Evolutionary conservation across 768 basidiomycete species (phyloP).

Genomic region (Termitomyces sp.): DNA sequence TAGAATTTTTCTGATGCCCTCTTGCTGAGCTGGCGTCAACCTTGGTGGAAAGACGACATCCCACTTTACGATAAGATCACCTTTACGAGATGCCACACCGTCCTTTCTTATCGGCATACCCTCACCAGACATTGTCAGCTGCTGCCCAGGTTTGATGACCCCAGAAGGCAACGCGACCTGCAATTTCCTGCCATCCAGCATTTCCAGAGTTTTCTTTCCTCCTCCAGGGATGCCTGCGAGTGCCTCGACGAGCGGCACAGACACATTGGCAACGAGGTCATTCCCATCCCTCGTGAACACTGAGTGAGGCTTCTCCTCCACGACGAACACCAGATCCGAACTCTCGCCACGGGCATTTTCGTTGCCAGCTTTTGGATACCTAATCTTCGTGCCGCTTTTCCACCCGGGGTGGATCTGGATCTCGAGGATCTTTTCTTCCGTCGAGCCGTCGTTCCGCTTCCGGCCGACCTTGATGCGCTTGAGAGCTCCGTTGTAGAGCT

Average conservation of each 20-base stretch:
- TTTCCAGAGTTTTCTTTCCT: slow-evolving; percentile 50
- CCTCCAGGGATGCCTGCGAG: slow-evolving; percentile 45
- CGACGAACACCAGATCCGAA: slow-evolving; percentile 92
- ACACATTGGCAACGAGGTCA: slow-evolving; percentile 57
- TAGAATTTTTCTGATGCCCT: slow-evolving; percentile 68
- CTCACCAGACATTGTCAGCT: slow-evolving; percentile 65
- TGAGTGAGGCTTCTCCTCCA: slow-evolving; percentile 91
- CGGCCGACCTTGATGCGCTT: slow-evolving; percentile 89
- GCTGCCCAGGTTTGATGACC: slow-evolving; percentile 71
- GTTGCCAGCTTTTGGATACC: slow-evolving; percentile 84
- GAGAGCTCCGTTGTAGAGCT: slow-evolving; percentile 77
- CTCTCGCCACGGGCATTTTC: slow-evolving; percentile 59
- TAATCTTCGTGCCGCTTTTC: slow-evolving; percentile 94
- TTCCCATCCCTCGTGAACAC: slow-evolving; percentile 76
- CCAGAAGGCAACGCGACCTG: slow-evolving; percentile 61
- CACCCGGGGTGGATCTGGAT: slow-evolving; percentile 82
- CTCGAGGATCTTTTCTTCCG: slow-evolving; percentile 84
- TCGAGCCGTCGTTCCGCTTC: slow-evolving; percentile 59
- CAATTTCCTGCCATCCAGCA: slow-evolving; percentile 76
- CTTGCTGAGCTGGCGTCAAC: slow-evolving; percentile 73
- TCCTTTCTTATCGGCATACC: slow-evolving; percentile 92
- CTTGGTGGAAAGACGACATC: slow-evolving; percentile 79
- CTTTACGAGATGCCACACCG: slow-evolving; percentile 62
- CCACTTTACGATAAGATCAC: slow-evolving; percentile 81
- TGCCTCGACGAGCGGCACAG: slow-evolving; percentile 79